Base-by-base conservation (phyloP, 2,329 filamentous ascomycete genomes). In the Lecanicillium sp. region DNA sequence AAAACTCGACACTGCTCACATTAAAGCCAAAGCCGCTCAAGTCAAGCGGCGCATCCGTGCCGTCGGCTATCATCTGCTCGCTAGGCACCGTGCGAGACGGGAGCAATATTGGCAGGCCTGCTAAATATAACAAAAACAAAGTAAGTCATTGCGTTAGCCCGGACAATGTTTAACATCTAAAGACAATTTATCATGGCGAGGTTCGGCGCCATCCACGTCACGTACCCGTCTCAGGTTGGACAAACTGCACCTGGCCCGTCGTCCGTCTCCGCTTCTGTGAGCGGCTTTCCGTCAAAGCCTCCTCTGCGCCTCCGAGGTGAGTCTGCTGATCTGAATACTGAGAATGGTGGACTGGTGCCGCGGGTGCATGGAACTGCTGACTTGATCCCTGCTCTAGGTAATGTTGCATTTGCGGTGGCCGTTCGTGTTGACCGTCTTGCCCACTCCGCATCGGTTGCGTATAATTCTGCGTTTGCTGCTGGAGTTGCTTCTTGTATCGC, bases 251-350 rank as follows among this genome's bases (percentile, higher is more conserved):
- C 46, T 60, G 56, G 39, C 50, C 56, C 33, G 51, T 52, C 29
- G 59, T 62, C 41, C 60, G 54, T 42, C 57, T 54, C 41, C 61
- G 53, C 49, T 64, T 64, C 34, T 60, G 61, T 33, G 60, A 62
- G 41, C 58, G 56, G 46, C 47, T 48, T 36, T 46, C 49, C 40
- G 39, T 45, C 27, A 45, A 39, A 17, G 33, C 22, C 29, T 43
- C 37, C 30, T 48, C 45, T 29, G 44, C 17, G 34, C 28, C 32
- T 29, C 42, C 22, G 39, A 43, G n/a, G 33, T 40, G 22, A n/a
- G 33, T 33, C 14, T n/a, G 19, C 18, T 33, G 42, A 25, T 11
- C 11, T 11, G 22, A 11, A 11, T 25, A 25, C 22, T 7, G 11
- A 7, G 22, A 6, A 6, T 7, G 22, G 22, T 6, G 22, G 11